Evolutionary conservation across 495 filamentous ascomycete genomes (phyloP).

Genomic region (Penicillium coffeae): DNA sequence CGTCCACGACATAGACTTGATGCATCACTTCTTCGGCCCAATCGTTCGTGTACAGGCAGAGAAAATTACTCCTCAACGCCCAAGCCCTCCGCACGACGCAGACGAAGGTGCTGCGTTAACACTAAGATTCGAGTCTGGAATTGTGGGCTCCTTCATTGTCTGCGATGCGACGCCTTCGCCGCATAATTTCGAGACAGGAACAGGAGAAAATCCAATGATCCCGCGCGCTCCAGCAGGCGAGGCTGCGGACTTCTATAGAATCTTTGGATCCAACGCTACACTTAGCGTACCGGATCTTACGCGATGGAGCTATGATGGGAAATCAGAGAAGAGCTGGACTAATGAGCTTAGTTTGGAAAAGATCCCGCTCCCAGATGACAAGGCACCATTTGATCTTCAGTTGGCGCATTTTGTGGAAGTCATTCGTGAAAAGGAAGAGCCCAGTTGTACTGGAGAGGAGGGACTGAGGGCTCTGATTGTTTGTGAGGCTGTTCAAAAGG

Average conservation of each 20-base stretch:
- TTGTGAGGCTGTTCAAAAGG: conserved; percentile 38
- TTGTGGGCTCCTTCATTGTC: conserved; percentile 56
- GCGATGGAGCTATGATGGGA: conserved; percentile 47
- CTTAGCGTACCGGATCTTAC: conserved; percentile 56
- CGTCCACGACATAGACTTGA: conserved; percentile 56
- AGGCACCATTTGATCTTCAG: conserved; percentile 52
- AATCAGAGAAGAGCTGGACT: conserved; percentile 31
- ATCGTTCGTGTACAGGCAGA: conserved; percentile 51
- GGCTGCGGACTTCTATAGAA: conserved; percentile 50
- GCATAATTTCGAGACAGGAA: conserved; percentile 53
- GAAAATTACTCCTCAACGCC: conserved; percentile 36
- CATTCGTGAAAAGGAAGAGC: conserved; percentile 37
- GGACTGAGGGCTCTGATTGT: conserved; percentile 43
- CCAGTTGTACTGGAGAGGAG: conserved; percentile 44
- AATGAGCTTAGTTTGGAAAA: conserved; percentile 25
- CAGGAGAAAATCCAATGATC: conserved; percentile 56
- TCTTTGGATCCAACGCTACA: conserved; percentile 51
- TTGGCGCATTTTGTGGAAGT: conserved; percentile 54
- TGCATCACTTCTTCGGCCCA: conserved; percentile 56
- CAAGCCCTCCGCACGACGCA: conserved; percentile 33
- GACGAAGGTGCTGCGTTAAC: conserved; percentile 57
- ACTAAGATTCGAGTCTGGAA: conserved; percentile 52
- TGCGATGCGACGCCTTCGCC: conserved; percentile 50
- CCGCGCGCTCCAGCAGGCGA: conserved; percentile 26
- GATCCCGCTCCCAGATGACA: conserved; percentile 34